Base-by-base conservation (phyloP, 2,329 filamentous ascomycete genomes). In the Talaromyces sp. region DNA sequence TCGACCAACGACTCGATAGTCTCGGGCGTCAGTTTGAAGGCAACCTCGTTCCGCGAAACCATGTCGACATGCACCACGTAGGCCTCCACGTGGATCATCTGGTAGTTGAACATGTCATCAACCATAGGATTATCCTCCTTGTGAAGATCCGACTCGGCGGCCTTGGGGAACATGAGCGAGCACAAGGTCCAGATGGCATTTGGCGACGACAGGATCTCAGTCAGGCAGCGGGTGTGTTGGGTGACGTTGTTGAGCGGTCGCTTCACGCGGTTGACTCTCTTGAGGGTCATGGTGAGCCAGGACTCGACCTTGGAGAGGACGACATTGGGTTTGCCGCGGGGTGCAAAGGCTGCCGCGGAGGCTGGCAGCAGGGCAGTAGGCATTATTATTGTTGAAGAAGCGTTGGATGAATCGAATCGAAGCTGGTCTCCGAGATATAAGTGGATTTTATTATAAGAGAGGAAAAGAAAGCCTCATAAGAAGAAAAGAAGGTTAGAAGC, bases 21-120 rank as follows among this genome's bases (percentile, higher is more conserved):
- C 75, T 98, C 95, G 62, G 89, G 86, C 28, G 93, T 98, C 72
- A 99, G 85, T 85, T 99, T 99, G 85, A 93, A 98, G 68, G 93
- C 95, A 72, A 99, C 92, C 81, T 98, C 95, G 76, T 96, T 95
- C 78, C 93, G 90, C 71, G 96, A 87, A 63, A 99, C 94, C 92
- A 98, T 96, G 81, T 99, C 95, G 78, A 99, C 92, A 78, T 98
- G 94, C 64, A 99, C 95, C 69, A 98, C 94, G 76, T 99, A 99
- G 58, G 95, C 95, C 80, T 98, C 93, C 69, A 98, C 82, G 75
- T 97, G 92, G 72, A 97, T 82, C 73, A 97, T 86, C 81, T 96
- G 90, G 78, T 94, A 95, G 84, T 96, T 96, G 85, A 90, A 92
- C 65, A 97, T 81, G 66, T 90, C 91, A 79, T 97, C 92, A 68